These are phyloP conservation scores for sunflower (Helianthus annuus) DNA, from an alignment of 129 eudicot species.

Conservation along the genomic window DNA sequence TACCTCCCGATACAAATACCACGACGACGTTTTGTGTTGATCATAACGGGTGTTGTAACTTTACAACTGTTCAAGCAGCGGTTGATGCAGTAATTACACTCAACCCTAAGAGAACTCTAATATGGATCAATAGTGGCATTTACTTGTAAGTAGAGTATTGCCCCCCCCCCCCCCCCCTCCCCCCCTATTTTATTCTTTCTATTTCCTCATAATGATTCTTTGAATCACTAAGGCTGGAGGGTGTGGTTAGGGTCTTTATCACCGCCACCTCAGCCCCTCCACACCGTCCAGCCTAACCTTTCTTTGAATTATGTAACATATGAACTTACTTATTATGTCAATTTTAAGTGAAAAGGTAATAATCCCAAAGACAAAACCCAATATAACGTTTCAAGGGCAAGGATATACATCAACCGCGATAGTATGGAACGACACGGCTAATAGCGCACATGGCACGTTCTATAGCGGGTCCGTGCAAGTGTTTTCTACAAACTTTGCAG, in stretches of 20 bases:
- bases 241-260: no score
- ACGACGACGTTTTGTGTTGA: constrained; percentile 72
- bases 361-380: constrained; percentile 69
- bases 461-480: constrained; percentile 88
- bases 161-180: no score
- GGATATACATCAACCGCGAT: constrained; percentile 82
- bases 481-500: constrained; percentile 74
- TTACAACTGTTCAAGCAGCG: constrained; percentile 81
- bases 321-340: neutral
- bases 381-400: constrained; percentile 97
- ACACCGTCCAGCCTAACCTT: neutral
- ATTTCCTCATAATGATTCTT: neutral
- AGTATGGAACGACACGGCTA: constrained; percentile 92
- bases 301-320: neutral
- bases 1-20: constrained; percentile 80
- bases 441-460: constrained; percentile 82
- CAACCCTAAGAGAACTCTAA: constrained; percentile 58
- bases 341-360: constrained; percentile 68
- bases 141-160: constrained; percentile 97
- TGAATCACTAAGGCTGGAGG: neutral
- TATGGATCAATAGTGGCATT: constrained; percentile 83
- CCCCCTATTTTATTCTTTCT: neutral
- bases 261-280: no score
- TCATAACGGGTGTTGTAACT: constrained; percentile 86
- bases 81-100: constrained; percentile 51